Percentiles rank a stretch among this genome's conserved stretches.
Evolutionary conservation across 2,329 filamentous ascomycete species (phyloP).

Genomic region (Claviceps humidiphila): DNA sequence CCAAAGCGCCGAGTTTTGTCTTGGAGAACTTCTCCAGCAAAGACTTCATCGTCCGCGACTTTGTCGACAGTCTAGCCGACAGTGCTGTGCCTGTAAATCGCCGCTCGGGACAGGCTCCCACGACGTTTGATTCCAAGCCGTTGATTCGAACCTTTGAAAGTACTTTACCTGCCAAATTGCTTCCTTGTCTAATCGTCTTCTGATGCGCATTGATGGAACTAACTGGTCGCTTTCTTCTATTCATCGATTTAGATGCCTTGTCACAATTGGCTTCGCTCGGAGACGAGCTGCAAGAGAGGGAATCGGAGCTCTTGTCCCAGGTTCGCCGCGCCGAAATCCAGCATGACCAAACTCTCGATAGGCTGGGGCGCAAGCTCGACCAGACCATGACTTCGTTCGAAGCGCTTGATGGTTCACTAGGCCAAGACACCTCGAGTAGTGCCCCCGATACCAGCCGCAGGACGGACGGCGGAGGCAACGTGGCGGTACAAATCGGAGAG

Average conservation of each 20-base stretch:
- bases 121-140: conserved; percentile 84
- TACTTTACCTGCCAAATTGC: conserved; percentile 20
- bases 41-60: conserved; percentile 97
- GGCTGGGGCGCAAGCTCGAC: conserved; percentile 77
- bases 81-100: conserved; percentile 67
- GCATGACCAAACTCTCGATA: conserved; percentile 82
- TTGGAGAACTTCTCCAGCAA: conserved; percentile 78
- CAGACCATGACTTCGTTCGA: conserved; percentile 88
- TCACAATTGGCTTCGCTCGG: conserved; percentile 56
- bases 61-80: conserved; percentile 86
- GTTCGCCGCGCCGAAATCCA: conserved; percentile 85
- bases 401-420: conserved; percentile 71
- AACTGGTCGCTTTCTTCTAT: background rate
- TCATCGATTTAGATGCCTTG: conserved; percentile 37
- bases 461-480: conserved; percentile 58
- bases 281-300: conserved; percentile 76
- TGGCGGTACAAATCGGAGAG: conserved; percentile 90
- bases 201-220: background rate
- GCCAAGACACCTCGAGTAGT: conserved; percentile 35
- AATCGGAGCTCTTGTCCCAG: conserved; percentile 81
- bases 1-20: conserved; percentile 68
- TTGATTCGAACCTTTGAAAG: conserved; percentile 90
- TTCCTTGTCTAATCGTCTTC: background rate
- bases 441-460: conserved; percentile 20
- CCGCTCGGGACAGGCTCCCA: conserved; percentile 53